These are phyloP conservation scores for Alternaria sp. DNA, from an alignment of 2,329 filamentous ascomycete species.

Conservation along the genomic window DNA sequence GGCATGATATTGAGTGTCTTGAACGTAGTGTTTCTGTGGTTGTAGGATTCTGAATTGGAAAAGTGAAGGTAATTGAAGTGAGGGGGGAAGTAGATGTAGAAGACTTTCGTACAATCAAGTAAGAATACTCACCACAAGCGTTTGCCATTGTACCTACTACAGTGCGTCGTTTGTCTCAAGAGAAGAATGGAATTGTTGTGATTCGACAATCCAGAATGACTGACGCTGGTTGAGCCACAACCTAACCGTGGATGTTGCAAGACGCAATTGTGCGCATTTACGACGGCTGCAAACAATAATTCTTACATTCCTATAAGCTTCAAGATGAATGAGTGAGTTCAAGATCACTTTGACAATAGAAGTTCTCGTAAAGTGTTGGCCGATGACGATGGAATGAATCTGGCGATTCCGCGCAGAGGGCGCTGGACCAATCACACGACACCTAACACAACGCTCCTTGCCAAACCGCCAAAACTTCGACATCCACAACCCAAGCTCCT, in stretches of 20 bases:
- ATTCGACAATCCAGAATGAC: neutral
- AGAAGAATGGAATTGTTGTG: neutral
- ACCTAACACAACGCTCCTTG: constrained; percentile 23
- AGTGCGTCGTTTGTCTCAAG: neutral
- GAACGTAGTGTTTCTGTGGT: neutral
- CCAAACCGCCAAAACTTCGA: constrained; percentile 39
- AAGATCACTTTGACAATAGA: neutral
- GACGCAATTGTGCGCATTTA: neutral
- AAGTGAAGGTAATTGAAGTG: neutral
- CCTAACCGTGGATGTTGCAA: neutral
- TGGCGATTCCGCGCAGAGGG: constrained; percentile 7
- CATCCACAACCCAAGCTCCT: constrained; percentile 31
- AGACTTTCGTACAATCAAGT: neutral
- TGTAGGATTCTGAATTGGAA: neutral
- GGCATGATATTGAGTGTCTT: neutral
- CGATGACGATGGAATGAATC: constrained; percentile 17
- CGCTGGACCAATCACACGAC: constrained; percentile 14
- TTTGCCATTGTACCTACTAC: neutral
- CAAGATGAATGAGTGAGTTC: neutral
- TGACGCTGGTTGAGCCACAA: neutral
- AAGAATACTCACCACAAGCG: neutral
- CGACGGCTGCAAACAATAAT: neutral
- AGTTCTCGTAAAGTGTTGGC: neutral
- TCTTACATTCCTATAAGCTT: neutral
- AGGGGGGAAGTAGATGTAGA: neutral